These are phyloP conservation scores for Teratosphaeria zuluensis DNA, from an alignment of 2,329 filamentous ascomycete genomes.

Conservation along the genomic window DNA sequence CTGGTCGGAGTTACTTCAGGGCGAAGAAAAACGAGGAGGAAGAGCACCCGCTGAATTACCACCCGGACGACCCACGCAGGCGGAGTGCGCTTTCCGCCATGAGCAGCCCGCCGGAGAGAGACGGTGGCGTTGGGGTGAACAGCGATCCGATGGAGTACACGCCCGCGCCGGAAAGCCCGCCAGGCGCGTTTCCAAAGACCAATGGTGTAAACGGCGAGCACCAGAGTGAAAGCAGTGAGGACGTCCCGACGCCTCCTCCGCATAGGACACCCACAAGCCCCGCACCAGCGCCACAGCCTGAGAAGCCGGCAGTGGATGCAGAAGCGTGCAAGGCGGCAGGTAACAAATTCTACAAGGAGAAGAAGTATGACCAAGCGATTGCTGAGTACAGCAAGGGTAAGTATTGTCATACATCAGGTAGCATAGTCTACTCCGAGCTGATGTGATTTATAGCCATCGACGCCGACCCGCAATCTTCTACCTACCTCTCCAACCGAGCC, in stretches of 20 bases:
- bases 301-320: constrained; percentile 56
- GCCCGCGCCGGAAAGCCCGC: constrained; percentile 25
- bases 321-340: constrained; percentile 87
- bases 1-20: constrained; percentile 23
- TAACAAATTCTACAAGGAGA: constrained; percentile 95
- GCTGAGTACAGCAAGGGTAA: constrained; percentile 90
- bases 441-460: constrained; percentile 59
- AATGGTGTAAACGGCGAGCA: constrained; percentile 33
- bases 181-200: constrained; percentile 40
- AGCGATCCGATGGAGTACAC: constrained; percentile 24
- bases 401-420: constrained; percentile 13
- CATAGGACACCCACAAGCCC: constrained; percentile 50
- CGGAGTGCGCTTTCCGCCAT: constrained; percentile 48
- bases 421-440: constrained; percentile 14
- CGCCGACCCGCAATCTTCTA: constrained; percentile 72
- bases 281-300: constrained; percentile 33
- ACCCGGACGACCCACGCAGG: constrained; percentile 76
- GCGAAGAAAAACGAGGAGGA: constrained; percentile 46
- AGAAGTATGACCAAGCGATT: constrained; percentile 79
- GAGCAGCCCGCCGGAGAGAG: constrained; percentile 15
- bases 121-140: constrained; percentile 12
- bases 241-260: constrained; percentile 57
- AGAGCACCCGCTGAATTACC: constrained; percentile 81
- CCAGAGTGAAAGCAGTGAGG: constrained; percentile 35
- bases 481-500: constrained; percentile 89